Evolutionary conservation across 2,329 filamentous ascomycete genomes (phyloP).

Genomic region (Fusarium mundagurra): DNA sequence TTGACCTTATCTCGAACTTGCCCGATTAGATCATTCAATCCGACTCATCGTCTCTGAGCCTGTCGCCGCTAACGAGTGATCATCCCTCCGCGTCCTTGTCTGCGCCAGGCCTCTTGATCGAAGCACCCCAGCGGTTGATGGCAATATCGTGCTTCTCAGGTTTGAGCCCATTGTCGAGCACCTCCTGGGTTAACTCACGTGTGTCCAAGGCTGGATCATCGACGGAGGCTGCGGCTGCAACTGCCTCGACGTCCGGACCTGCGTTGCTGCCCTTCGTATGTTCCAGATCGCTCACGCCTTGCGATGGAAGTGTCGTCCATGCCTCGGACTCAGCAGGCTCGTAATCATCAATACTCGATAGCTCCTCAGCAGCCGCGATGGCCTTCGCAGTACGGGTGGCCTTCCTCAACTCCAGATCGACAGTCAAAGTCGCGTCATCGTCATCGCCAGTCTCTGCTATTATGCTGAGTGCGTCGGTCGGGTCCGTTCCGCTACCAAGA

Average conservation of each 20-base stretch:
- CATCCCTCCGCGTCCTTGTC: neutral
- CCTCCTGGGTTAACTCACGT: no score
- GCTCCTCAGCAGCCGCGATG: neutral
- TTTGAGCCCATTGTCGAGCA: no score
- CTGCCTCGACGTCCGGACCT: neutral
- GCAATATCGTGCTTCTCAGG: no score
- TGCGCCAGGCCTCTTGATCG: neutral
- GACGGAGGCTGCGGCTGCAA: no score
- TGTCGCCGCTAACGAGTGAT: no score
- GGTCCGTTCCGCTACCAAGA: neutral
- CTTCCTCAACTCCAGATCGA: neutral
- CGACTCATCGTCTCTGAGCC: no score
- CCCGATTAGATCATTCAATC: no score
- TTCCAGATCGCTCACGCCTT: neutral
- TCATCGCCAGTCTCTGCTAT: neutral
- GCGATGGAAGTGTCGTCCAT: neutral
- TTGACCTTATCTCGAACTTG: no score
- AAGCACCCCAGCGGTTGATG: no score
- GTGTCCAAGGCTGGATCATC: no score
- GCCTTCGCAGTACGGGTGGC: neutral
- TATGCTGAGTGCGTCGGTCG: neutral
- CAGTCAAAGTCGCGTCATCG: neutral
- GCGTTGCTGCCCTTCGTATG: neutral
- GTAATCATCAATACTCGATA: neutral
- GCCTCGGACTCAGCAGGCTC: neutral